Base-by-base conservation (phyloP, 2,329 filamentous ascomycete genomes). In the Trichoderma sp. region DNA sequence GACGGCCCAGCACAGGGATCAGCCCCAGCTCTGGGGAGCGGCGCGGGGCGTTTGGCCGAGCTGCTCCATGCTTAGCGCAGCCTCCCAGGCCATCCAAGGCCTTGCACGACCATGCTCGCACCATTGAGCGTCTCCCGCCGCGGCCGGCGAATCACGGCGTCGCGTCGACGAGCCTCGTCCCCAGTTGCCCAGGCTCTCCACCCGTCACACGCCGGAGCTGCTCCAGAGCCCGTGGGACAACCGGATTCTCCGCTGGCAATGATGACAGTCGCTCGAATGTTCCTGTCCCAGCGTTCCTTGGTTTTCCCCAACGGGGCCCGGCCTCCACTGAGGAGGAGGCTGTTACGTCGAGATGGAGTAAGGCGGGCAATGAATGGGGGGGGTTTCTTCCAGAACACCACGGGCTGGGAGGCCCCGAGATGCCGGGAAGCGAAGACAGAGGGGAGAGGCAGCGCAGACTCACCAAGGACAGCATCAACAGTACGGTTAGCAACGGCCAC, bases 11-110 rank as follows among this genome's bases (percentile, higher is more conserved):
- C 64, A 66, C 64, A 66, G 59, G 64, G 64, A 66, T 66, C 51
- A 63, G 64, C 59, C 64, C 64, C 64, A 63, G 50, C 59, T 58
- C 62, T 56, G 52, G 54, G 47, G 59, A 66, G 30, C 59, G 64
- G 55, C 64, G 64, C 64, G 64, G 64, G 64, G 64, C 64, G 59
- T 45, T 66, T 66, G 59, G 60, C 64, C 64, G 64, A 66, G 54
- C 19, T 43, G 45, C 58, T 66, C 64, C 64, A 66, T 66, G 64
- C 59, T 59, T 63, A 66, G 64, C 64, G 60, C 43, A 43, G 59
- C 24, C 62, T 52, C 30, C 30, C 30, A 34, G 30, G 30, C 30
- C 30, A 34, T 34, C 30, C 30, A 34, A 34, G 30, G 30, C 30
- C 9, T 10, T 9, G 7, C 30, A 34, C 9, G 30, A 34, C 30